Base-by-base conservation (phyloP, 2,329 filamentous ascomycete genomes). In the Xylaria sp. region DNA sequence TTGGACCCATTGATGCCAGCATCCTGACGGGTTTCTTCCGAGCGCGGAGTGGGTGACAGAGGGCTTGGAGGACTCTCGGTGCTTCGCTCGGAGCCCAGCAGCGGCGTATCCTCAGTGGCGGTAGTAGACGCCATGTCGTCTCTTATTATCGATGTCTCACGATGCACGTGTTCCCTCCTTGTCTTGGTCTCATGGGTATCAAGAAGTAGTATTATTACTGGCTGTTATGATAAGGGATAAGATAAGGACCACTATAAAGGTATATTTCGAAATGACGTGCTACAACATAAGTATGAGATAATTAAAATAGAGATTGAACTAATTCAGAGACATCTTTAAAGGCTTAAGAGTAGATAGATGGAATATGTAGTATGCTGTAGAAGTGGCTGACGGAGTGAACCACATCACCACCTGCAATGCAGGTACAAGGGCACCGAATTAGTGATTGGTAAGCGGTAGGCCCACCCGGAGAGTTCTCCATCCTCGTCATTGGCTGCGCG, bases 81-180 rank as follows among this genome's bases (percentile, higher is more conserved):
- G 21, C 36, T 24, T 17, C 58, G 65, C 39, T 69, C 72, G 17
- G 75, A 72, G 47, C 55, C 70, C 47, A 78, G 64, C 9, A 78
- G 72, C 50, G 77, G 76, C 65, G 76, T 75, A 27, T 72, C 71
- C 39, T 78, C 77, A 12, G 75, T 69, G 21, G 59, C 59, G 7
- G 62, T 56, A 5, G 59, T 65, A 4, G 64, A 63, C 7, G 61
- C 51, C 63, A 65, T 65, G 4, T 70, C 63, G 24, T 71, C 68
- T 12, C 57, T 32, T 12, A 32, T 19, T 24, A n/a, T 24, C 39
- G 65, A 32, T 9, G 19, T 19, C 32, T 57, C 61, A 34, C n/a
- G 34, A 1, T 17, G 55, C 21, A 21, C 4, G 1, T 53, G 57
- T 48, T 60, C 14, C 19, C 30, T 51, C 6, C 30, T 45, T 17